Percentiles rank a stretch among this genome's conserved stretches.
These are phyloP conservation scores for Dissophora ornata DNA, from an alignment of 192 early-diverging fungal genomes.

Conservation along the genomic window DNA sequence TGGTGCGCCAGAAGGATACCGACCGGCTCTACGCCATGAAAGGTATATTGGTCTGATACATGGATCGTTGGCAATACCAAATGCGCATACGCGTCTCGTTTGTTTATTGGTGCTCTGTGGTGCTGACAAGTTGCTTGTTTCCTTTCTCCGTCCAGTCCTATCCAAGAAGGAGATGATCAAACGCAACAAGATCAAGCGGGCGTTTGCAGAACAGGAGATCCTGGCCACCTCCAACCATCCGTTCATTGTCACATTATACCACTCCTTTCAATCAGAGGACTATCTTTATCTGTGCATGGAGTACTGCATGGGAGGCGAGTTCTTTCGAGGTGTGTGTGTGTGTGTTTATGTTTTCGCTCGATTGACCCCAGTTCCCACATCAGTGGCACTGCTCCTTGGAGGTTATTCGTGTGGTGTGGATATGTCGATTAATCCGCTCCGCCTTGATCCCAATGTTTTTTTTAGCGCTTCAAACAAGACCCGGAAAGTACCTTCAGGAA, in stretches of 20 bases:
- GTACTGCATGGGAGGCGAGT: slow-evolving; percentile 91
- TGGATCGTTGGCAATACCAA: neutral
- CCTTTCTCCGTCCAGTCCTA: slow-evolving; percentile 54
- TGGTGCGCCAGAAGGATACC: slow-evolving; percentile 88
- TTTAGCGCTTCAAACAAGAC: slow-evolving; percentile 85
- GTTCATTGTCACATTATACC: slow-evolving; percentile 91
- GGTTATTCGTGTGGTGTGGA: too few species aligned
- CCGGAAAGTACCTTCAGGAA: slow-evolving; percentile 92
- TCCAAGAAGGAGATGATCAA: slow-evolving; percentile 98
- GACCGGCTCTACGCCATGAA: slow-evolving; percentile 97
- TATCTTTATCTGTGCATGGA: slow-evolving; percentile 91
- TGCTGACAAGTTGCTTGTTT: too few species aligned
- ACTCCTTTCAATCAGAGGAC: slow-evolving; percentile 88
- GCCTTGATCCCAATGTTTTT: too few species aligned
- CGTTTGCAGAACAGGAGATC: slow-evolving; percentile 92
- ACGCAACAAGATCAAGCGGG: slow-evolving; percentile 97
- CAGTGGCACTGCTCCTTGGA: too few species aligned
- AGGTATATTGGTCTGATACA: slow-evolving; percentile 55
- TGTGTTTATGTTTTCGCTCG: neutral
- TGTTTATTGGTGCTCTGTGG: too few species aligned
- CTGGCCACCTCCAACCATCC: slow-evolving; percentile 87
- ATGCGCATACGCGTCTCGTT: too few species aligned
- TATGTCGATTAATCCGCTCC: too few species aligned
- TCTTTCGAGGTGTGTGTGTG: slow-evolving; percentile 76
- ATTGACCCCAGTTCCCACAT: neutral